Conservation (phyloP, 2,329 filamentous ascomycete genomes). For the Aureobasidium subglaciale region DNA sequence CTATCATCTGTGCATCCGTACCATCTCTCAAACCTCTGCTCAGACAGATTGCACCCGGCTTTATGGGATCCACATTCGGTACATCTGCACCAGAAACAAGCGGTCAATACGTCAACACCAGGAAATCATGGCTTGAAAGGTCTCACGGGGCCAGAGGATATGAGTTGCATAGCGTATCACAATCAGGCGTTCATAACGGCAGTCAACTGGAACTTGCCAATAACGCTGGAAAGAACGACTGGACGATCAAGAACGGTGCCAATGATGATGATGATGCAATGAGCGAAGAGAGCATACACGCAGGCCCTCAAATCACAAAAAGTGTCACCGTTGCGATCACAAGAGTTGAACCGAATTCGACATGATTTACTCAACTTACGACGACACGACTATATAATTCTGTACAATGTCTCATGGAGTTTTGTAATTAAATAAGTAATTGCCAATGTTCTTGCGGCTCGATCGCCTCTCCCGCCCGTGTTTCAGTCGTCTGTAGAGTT, state of each 20-base stretch:
- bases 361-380: not conserved
- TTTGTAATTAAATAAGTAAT: not conserved
- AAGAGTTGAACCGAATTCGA: not conserved
- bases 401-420: not conserved
- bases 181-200: not conserved
- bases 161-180: not conserved
- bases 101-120: not conserved
- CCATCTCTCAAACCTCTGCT: conserved; percentile 12
- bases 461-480: too few relatives aligned
- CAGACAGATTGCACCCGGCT: not conserved
- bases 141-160: not conserved
- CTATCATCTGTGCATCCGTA: conserved; percentile 7
- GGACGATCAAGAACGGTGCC: not conserved
- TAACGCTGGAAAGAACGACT: not conserved
- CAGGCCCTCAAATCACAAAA: not conserved
- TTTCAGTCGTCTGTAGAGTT: too few relatives aligned
- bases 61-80: conserved; percentile 8
- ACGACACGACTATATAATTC: not conserved
- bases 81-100: not conserved
- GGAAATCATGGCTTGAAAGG: not conserved
- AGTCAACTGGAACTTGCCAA: conserved; percentile 4
- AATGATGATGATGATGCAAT: not conserved
- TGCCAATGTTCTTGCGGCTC: not conserved
- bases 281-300: not conserved
- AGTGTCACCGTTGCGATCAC: conserved; percentile 6